A percentile compares a stretch with the other conserved stretches of the same genome.
These are phyloP conservation scores for Chaetomiaceae sp. DNA, from an alignment of 2,329 filamentous ascomycete genomes.

Conservation along the genomic window DNA sequence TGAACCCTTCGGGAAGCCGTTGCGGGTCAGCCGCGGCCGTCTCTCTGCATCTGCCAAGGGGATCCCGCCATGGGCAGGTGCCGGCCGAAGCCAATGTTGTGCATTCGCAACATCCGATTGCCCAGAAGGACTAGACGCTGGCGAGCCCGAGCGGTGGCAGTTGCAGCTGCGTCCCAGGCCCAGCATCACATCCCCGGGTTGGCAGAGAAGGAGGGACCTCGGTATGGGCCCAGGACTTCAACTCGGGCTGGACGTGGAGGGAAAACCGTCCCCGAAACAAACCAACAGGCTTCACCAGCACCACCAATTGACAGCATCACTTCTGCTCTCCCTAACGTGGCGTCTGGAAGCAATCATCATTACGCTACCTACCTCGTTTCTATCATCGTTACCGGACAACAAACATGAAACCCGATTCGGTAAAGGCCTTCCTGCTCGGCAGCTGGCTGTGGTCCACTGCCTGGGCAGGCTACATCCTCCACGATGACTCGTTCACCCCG, in stretches of 20 bases:
- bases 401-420: conserved; percentile 6
- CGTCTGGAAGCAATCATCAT: neutral
- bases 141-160: too few relatives aligned
- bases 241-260: neutral
- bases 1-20: too few relatives aligned
- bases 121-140: too few relatives aligned
- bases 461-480: conserved; percentile 14
- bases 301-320: neutral
- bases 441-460: conserved; percentile 3
- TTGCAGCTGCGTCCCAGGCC: too few relatives aligned
- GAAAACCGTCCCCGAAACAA: too few relatives aligned
- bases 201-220: too few relatives aligned
- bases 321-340: neutral
- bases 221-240: neutral
- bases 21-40: too few relatives aligned
- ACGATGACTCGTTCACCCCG: conserved; percentile 34
- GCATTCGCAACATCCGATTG: too few relatives aligned
- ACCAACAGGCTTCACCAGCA: neutral
- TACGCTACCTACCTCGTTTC: neutral
- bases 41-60: too few relatives aligned
- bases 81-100: too few relatives aligned
- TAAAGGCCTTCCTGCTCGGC: conserved; percentile 6
- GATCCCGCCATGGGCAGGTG: too few relatives aligned
- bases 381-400: neutral
- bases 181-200: too few relatives aligned